Evolutionary conservation across 2,329 filamentous ascomycete species (phyloP).

Genomic region (Penicillium polonicum): DNA sequence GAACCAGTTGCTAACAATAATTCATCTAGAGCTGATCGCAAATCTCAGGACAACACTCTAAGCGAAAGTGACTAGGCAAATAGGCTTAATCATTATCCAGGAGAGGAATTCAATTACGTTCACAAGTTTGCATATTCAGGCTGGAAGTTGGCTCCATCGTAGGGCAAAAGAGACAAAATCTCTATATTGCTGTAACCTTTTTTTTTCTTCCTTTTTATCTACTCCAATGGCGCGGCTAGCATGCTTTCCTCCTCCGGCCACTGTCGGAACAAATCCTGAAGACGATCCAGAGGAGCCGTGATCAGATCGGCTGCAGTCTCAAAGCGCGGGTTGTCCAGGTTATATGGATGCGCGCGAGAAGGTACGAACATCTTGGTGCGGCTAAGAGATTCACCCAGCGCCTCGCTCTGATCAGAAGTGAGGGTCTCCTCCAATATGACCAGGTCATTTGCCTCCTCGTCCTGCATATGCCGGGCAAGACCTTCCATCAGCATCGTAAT

Average conservation of each 20-base stretch:
- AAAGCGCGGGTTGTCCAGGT: conserved; percentile 55
- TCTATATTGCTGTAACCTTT: not conserved
- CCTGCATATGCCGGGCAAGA: conserved; percentile 49
- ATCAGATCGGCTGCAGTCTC: conserved; percentile 57
- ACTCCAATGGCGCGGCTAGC: conserved; percentile 5
- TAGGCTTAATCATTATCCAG: not conserved
- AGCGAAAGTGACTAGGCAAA: not conserved
- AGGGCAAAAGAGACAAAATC: not conserved
- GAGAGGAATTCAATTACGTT: not conserved
- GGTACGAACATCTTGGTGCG: conserved; percentile 57
- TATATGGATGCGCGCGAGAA: conserved; percentile 51
- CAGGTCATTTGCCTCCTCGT: conserved; percentile 53
- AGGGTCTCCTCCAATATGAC: conserved; percentile 50
- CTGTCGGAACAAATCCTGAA: conserved; percentile 56
- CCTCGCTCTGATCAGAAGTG: conserved; percentile 33
- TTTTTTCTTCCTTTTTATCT: not conserved
- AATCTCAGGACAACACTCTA: conserved; percentile 11
- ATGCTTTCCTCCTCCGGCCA: conserved; percentile 44
- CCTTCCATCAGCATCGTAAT: conserved; percentile 47
- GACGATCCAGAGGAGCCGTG: conserved; percentile 56
- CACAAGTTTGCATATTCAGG: not conserved
- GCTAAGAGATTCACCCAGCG: conserved; percentile 46
- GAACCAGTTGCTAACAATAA: not conserved
- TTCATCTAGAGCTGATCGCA: conserved; percentile 16
- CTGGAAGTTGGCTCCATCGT: not conserved